Base-by-base conservation (phyloP, 768 basidiomycete species). In the Crassisporium funariophilum region DNA sequence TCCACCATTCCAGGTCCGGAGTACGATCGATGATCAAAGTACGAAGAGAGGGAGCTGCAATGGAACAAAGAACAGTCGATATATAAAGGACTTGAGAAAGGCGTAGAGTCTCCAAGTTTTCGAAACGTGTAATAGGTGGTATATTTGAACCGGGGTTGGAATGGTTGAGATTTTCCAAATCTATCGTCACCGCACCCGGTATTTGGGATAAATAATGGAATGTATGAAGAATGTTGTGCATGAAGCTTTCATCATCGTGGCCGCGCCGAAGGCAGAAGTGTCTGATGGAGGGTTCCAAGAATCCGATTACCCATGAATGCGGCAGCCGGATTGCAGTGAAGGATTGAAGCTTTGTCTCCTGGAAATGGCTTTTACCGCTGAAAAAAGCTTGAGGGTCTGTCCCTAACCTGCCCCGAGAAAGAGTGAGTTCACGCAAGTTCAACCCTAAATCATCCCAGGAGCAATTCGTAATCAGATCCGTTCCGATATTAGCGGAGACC, bases 281-380 rank as follows among this genome's bases (percentile, higher is more conserved):
- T 7, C 50, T 46, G 50, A 70, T 64, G 11, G 51, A 47, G 8
- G 65, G 57, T 4, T 53, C 53, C 22, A 70, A 58, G n/a, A 68
- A 58, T 2, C 48, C 46, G 10, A 42, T 23, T 16, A 58, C 39
- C 60, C 58, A 64, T 17, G 41, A 19, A 22, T 55, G 49, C 11
- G 53, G 33, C 2, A 63, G 40, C 12, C 35, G 27, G 2, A 31
- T 19, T 0, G 54, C 50, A 7, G 55, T 50, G 38, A 67, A 58
- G 22, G 54, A 58, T 12, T 55, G 62, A 1, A 68, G 48, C 12
- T 51, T 47, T 5, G 20, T 23, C 6, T 48, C 41, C n/a, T 7
- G 52, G 20, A 52, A 47, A 13, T 25, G 56, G 17, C 19, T 37
- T 16, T 13, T 16, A 10, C 46, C 53, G 20, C 53, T 50, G 42